phyloP scores from a whole-genome alignment of 345 rosid species.

The Acer campestre region DNA sequence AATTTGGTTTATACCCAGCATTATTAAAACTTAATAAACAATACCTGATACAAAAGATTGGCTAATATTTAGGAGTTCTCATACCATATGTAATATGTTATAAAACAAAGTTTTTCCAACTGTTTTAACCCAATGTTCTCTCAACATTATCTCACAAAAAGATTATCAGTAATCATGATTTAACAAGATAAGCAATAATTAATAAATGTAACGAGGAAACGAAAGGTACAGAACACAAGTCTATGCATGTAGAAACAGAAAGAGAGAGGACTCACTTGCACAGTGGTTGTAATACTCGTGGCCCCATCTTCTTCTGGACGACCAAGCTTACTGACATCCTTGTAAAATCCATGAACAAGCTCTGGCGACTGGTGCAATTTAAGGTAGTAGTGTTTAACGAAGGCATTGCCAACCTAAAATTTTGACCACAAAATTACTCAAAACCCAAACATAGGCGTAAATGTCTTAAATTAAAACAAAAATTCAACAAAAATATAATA shows the following conservation, averaged over 20 bases:
- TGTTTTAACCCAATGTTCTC: background rate
- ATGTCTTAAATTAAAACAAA: background rate
- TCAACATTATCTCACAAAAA: background rate
- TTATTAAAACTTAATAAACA: background rate
- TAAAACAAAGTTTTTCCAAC: background rate
- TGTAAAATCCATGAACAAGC: conserved; percentile 90
- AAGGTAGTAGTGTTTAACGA: conserved; percentile 92
- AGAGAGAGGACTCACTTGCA: conserved; percentile 57
- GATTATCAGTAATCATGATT: too few relatives aligned
- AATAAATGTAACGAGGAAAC: background rate
- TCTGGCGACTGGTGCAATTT: conserved; percentile 88
- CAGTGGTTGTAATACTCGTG: conserved; percentile 78
- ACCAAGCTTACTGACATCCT: conserved; percentile 89
- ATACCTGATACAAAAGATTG: background rate
- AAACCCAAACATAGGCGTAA: background rate
- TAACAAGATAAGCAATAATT: background rate
- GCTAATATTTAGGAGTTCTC: background rate
- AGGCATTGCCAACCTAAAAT: conserved; percentile 83
- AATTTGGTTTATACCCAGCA: too few relatives aligned
- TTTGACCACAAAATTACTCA: background rate
- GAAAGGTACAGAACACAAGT: background rate
- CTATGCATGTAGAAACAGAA: background rate
- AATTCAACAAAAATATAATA: background rate
- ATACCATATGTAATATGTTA: background rate
- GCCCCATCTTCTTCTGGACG: conserved; percentile 73